Evolutionary conservation across 2,329 filamentous ascomycete genomes (phyloP).

Genomic region (Cryphonectria carpinicola): DNA sequence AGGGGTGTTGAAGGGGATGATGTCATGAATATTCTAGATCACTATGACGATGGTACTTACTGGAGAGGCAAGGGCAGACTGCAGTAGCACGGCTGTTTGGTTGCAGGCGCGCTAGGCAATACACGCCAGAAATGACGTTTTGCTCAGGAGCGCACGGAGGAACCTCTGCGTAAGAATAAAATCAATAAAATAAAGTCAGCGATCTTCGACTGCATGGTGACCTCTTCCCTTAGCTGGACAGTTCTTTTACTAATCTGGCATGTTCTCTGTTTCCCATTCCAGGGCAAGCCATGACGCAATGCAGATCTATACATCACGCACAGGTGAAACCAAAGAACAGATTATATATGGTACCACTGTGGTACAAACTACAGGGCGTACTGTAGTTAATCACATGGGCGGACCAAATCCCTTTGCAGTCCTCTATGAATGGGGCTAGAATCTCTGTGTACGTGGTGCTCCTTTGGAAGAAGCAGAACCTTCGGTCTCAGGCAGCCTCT

Average conservation of each 20-base stretch:
- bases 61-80: background rate
- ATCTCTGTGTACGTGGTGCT: too few species aligned
- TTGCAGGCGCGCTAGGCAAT: slow-evolving; percentile 9
- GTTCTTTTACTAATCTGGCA: too few species aligned
- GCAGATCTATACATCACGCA: background rate
- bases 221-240: background rate
- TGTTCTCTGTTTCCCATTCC: background rate
- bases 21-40: background rate
- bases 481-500: too few species aligned
- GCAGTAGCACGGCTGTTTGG: background rate
- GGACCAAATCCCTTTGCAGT: background rate
- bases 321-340: background rate
- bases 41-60: slow-evolving; percentile 1
- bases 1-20: background rate
- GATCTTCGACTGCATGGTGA: slow-evolving; percentile 1
- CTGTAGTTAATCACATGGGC: background rate
- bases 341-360: too few species aligned
- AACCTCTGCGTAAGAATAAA: background rate
- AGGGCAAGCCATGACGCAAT: background rate
- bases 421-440: too few species aligned
- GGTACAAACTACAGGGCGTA: background rate
- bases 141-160: background rate
- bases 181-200: background rate
- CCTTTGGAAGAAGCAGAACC: too few species aligned
- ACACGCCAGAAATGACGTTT: slow-evolving; percentile 18